Base-by-base conservation (phyloP, 805 yeast species). In the Kuraishia cidri region DNA sequence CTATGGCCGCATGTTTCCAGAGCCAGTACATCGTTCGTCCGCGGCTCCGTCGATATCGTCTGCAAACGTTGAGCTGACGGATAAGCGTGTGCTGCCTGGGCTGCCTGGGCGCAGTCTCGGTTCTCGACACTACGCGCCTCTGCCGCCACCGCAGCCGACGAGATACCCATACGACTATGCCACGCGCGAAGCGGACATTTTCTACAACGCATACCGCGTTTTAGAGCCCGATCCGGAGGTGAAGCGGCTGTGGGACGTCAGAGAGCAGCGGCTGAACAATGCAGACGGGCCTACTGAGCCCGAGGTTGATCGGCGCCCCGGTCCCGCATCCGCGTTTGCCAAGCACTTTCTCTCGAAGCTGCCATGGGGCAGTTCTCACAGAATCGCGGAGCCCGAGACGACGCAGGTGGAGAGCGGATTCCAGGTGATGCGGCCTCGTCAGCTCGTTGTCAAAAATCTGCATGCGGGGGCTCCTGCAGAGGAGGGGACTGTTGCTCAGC, bases 181-280 rank as follows among this genome's bases (percentile, higher is more conserved):
- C 0, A 67, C 69, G 2, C 56, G 84, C 37, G 84, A 77, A 45
- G 77, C 73, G 1, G 84, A 77, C 46, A 42, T 62, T 21, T 72
- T 72, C 37, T 68, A 58, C 43, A 55, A 60, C 27, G 62, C 62
- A 30, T 61, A 53, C 39, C 55, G 66, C 35, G 55, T 55, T 14
- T 32, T 45, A 6, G 54, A 54, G 11, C 68, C 70, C 20, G 78
- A 71, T 44, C 69, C 71, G 0, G 78, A 70, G 39, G 64, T 72
- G 30, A 62, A 60, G 40, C 59, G 58, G 12, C 52, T 72, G 25
- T 72, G 79, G 79, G 71, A 64, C 20, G 57, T 64, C 3, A 58
- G 78, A 54, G 58, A 52, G 38, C 47, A 43, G 20, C 47, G 49
- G 29, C 31, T 47, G 12, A 37, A 44, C 6, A 37, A 33, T 10